Base-by-base conservation (phyloP, 139 green algal species). In the Marvania coccoides region DNA sequence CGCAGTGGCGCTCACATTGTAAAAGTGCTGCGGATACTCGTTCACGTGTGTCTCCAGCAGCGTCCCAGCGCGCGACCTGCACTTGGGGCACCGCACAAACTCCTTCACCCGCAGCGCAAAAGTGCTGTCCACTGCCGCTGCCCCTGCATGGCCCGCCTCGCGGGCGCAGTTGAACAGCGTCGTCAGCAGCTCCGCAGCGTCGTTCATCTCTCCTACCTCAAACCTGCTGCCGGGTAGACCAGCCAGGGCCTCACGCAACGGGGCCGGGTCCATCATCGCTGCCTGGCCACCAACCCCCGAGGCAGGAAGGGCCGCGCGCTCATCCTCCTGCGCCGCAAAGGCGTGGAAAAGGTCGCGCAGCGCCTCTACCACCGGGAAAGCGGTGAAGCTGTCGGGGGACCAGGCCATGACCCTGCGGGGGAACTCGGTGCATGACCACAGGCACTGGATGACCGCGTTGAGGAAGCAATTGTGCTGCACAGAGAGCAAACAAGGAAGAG, bases 401-500 rank as follows among this genome's bases (percentile, higher is more conserved):
- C 56, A 35, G 62, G n/a, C n/a, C n/a, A n/a, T n/a, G n/a, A n/a
- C n/a, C n/a, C n/a, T n/a, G n/a, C n/a, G n/a, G n/a, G 47, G 69
- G 71, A 82, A 82, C 6, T 47, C 42, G 40, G n/a, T n/a, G 64
- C 71, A 80, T 60, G 56, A 67, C 69, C 70, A 87, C 9, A 87
- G 47, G 63, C 80, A 81, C 84, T 92, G 86, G 64, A 92, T 87
- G 65, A 92, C 79, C 39, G 87, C 86, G 54, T 92, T 92, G n/a
- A 92, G 83, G 75, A 92, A 92, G 77, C 85, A 92, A 72, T 93
- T 93, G 83, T 90, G 91, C 53, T 71, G n/a, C n/a, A n/a, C n/a
- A n/a, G n/a, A n/a, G n/a, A n/a, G n/a, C n/a, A n/a, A n/a, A n/a
- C n/a, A n/a, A n/a, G n/a, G n/a, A n/a, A n/a, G n/a, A n/a, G n/a